phyloP scores from a whole-genome alignment of 768 basidiomycete genomes.

The Kwoniella sp. region DNA sequence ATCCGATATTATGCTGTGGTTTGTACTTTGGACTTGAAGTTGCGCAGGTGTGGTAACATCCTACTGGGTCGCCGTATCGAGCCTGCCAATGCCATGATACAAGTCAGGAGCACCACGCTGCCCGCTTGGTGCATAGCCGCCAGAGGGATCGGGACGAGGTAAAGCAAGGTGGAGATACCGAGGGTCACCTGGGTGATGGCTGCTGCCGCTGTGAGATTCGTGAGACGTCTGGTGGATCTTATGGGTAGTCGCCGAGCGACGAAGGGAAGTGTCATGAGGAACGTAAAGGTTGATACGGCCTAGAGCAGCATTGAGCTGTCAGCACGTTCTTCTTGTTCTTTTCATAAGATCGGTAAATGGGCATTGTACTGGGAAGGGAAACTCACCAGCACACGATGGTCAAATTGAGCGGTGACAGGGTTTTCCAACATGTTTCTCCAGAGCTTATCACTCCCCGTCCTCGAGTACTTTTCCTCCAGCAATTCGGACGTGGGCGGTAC shows the following conservation, averaged over 20 bases:
- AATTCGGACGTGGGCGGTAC: slow-evolving; percentile 82
- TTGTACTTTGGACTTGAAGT: neutral
- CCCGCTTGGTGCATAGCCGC: slow-evolving; percentile 96
- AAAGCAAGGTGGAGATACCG: slow-evolving; percentile 79
- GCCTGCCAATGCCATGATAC: slow-evolving; percentile 75
- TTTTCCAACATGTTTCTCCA: slow-evolving; percentile 98
- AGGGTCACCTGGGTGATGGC: slow-evolving; percentile 69
- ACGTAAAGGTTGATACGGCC: slow-evolving; percentile 82
- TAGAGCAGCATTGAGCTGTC: slow-evolving; percentile 52
- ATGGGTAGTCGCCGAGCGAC: slow-evolving; percentile 65
- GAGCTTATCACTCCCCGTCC: slow-evolving; percentile 73
- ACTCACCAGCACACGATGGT: slow-evolving; percentile 87
- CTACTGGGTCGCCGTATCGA: slow-evolving; percentile 67
- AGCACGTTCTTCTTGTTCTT: too few relatives aligned
- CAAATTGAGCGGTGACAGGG: slow-evolving; percentile 94
- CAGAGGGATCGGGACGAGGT: slow-evolving; percentile 87
- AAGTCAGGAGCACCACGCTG: slow-evolving; percentile 81
- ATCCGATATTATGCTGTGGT: neutral
- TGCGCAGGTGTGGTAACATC: slow-evolving; percentile 22
- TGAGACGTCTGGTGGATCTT: slow-evolving; percentile 65
- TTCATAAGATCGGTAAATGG: neutral
- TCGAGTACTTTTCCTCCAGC: slow-evolving; percentile 74
- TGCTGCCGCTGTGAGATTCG: slow-evolving; percentile 61
- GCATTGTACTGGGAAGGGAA: neutral
- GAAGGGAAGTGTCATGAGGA: slow-evolving; percentile 65